Conservation (phyloP, 257 asterid genomes). For the Scutellaria barbata region DNA sequence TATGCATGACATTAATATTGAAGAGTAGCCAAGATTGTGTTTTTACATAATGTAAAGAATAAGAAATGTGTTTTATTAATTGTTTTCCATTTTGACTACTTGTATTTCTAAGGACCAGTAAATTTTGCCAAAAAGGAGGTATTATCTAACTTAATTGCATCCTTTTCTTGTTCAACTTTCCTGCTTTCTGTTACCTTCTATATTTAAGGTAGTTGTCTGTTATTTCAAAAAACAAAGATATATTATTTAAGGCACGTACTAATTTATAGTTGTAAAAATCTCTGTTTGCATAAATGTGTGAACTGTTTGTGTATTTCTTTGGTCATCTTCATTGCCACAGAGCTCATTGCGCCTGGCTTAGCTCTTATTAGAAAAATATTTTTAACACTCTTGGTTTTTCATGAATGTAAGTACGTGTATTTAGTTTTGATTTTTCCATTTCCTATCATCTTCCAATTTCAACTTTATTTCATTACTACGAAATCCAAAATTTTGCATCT, state of each 20-base stretch:
- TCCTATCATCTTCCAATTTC: no score
- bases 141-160: neutral
- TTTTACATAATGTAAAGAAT: constrained; percentile 13
- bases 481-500: no score
- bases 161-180: neutral
- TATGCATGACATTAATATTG: neutral
- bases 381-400: neutral
- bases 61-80: neutral
- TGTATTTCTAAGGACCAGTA: neutral
- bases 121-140: no score
- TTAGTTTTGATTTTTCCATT: no score
- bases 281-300: neutral
- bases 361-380: neutral
- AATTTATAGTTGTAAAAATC: neutral
- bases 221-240: neutral
- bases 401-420: neutral
- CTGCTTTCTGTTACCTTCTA: neutral
- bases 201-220: neutral
- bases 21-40: constrained; percentile 6
- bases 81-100: neutral
- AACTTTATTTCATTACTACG: no score
- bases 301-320: no score
- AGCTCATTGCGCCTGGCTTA: neutral
- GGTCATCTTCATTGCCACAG: neutral
- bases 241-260: neutral